Evolutionary conservation across 345 rosid species (phyloP), one percentile per base, ranked within the genome.

Genomic region (Euphorbia pulcherrima): DNA sequence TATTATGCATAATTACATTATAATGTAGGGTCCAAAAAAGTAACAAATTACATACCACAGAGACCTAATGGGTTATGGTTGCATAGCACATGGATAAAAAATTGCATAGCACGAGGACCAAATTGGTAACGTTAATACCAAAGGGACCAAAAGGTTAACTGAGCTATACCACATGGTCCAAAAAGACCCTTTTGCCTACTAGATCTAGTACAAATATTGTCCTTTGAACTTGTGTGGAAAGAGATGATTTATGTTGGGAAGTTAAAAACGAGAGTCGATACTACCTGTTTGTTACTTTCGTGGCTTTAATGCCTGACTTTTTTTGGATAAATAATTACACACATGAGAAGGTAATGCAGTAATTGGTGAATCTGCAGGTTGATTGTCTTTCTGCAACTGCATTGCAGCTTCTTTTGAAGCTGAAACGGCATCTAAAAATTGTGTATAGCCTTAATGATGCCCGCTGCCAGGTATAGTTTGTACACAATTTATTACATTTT

Each of bases 401-500:
- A 48, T 72, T 92, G 83, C 92, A 88, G 79, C 97, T 95, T 74
- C 97, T 95, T 71, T 73, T 90, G 89, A 92, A 80, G 86, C 90
- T 95, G 56, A 95, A 95, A 81, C 86, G 97, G 77, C 87, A 88
- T 79, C 82, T 95, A 54, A 95, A 95, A 78, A 84, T 92, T 73
- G 83, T 86, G 8, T 92, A 95, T 75, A 80, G 96, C 78, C 79
- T 92, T 72, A 84, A 88, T 66, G 97, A 95, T 82, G 86, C 90
- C 20, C 95, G 96, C 51, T 92, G 99, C 83, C 97, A 91, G 96
- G 99, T 95, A 72, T 44, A 77, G 10, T 69, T 58, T 62, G 27
- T 24, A 2, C 1, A 55, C 1, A 2, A 55, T 57, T 50, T 26
- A 5, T n/a, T 60, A 44, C 62, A 16, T 59, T 39, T n/a, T 23